Base-by-base conservation (phyloP, 148 eudicot species). In the Nepenthes gracilis region DNA sequence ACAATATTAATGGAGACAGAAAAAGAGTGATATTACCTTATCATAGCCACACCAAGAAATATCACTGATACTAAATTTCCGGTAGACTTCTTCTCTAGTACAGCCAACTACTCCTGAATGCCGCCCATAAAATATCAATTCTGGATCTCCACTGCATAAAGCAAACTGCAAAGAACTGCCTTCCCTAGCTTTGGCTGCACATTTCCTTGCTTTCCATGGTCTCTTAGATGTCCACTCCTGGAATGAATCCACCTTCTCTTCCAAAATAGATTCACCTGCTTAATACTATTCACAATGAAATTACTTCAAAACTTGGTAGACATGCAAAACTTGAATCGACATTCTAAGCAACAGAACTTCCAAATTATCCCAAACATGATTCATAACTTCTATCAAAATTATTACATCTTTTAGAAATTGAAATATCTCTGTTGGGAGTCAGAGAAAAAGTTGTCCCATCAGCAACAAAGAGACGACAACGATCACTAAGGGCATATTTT, bases 391-490 rank as follows among this genome's bases (percentile, higher is more conserved):
- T 60, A 62, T 47, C n/a, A 38, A 64, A 36, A 43, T 53, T 47
- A 72, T 74, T 78, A 85, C 90, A 59, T 61, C 64, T 50, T 62
- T 70, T 64, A 43, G 72, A 65, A 33, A 60, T 69, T 40, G 71
- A 47, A 62, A 58, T 54, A 64, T 35, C 74, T 69, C 73, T 72
- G 67, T 64, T 33, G 34, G 97, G 95, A 57, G 61, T 43, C 56
- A 89, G 66, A 71, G 90, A 80, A 67, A 94, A 94, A 36, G 75
- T 68, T 47, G 88, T 73, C 67, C 98, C 99, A 67, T 94, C 95
- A 50, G 99, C 95, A 79, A 86, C 99, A 80, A 94, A 89, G 62
- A 89, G 96, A 58, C 99, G 89, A 53, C 97, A 89, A 57, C 57
- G 90, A 72, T 86, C 86, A 34, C 90, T 88, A 54, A 86, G 68